These are phyloP conservation scores for Microbotryum lychnidis-dioicae DNA, from an alignment of 1,284 basidiomycete genomes.

Conservation along the genomic window DNA sequence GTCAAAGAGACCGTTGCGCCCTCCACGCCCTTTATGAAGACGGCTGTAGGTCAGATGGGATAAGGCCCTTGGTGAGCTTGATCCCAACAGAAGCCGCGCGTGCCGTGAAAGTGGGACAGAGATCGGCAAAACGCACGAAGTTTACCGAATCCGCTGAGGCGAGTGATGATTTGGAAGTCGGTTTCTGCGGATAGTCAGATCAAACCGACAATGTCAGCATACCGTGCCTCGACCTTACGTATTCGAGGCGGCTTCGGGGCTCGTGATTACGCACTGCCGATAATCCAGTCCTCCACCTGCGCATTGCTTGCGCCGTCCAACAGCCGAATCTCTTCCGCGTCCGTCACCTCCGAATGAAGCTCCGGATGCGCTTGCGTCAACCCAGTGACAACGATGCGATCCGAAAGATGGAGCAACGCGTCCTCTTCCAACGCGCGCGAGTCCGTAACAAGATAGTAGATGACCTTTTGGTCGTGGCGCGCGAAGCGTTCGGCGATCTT, in stretches of 20 bases:
- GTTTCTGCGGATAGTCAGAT: background rate
- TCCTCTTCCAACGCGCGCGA: conserved; percentile 12
- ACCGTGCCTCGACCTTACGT: too few relatives aligned
- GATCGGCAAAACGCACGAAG: background rate
- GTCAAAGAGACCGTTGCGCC: too few relatives aligned
- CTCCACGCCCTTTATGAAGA: too few relatives aligned
- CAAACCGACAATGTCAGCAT: too few relatives aligned
- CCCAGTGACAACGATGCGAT: conserved; percentile 15
- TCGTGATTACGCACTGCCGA: background rate
- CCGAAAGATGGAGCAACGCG: conserved; percentile 6
- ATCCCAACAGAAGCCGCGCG: too few relatives aligned
- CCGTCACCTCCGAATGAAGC: too few relatives aligned
- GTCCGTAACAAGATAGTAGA: conserved; percentile 25
- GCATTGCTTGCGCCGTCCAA: conserved; percentile 16
- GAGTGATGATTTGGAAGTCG: background rate
- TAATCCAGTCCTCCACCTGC: conserved; percentile 20
- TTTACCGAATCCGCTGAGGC: conserved; percentile 1
- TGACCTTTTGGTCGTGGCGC: conserved; percentile 4
- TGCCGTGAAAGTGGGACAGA: too few relatives aligned
- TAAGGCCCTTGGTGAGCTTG: too few relatives aligned
- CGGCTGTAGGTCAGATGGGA: too few relatives aligned
- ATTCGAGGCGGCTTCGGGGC: too few relatives aligned
- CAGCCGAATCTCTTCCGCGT: conserved; percentile 5
- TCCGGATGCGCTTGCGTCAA: conserved; percentile 14
- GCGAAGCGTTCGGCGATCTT: conserved; percentile 15